Conservation (phyloP, 2,329 filamentous ascomycete genomes). For the Arthrobotrys iridis region DNA sequence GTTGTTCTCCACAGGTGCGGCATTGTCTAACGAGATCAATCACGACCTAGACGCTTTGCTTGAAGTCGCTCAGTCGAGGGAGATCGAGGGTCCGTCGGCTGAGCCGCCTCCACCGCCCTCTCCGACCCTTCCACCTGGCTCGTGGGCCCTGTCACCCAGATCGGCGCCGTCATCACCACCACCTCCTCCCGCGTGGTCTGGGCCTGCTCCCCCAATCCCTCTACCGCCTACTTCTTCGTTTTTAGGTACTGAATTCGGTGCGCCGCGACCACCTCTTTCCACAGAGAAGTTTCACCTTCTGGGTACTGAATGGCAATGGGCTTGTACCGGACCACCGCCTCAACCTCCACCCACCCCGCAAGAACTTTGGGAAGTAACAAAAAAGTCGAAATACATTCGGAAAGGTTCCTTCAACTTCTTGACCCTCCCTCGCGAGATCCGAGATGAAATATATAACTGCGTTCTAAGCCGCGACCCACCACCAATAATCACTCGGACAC, state of each 20-base stretch:
- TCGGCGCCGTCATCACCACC: too few species aligned
- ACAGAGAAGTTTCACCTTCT: too few species aligned
- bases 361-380: not conserved
- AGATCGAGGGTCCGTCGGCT: not conserved
- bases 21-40: not conserved
- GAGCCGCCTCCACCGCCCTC: not conserved
- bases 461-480: slow-evolving; percentile 4
- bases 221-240: too few species aligned
- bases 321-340: not conserved
- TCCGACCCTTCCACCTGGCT: not conserved
- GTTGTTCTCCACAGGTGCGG: not conserved
- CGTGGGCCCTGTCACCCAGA: too few species aligned
- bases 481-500: not conserved
- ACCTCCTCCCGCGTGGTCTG: too few species aligned
- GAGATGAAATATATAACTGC: slow-evolving; percentile 23
- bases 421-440: slow-evolving; percentile 31
- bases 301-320: too few species aligned
- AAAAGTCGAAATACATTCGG: not conserved
- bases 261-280: too few species aligned
- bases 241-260: too few species aligned
- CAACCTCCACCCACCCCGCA: not conserved
- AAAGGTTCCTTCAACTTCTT: not conserved
- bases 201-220: not conserved
- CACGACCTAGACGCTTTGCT: not conserved
- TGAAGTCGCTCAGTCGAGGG: not conserved